Conservation (phyloP, 371 early-diverging fungal species). For the Lichtheimia ornata region DNA sequence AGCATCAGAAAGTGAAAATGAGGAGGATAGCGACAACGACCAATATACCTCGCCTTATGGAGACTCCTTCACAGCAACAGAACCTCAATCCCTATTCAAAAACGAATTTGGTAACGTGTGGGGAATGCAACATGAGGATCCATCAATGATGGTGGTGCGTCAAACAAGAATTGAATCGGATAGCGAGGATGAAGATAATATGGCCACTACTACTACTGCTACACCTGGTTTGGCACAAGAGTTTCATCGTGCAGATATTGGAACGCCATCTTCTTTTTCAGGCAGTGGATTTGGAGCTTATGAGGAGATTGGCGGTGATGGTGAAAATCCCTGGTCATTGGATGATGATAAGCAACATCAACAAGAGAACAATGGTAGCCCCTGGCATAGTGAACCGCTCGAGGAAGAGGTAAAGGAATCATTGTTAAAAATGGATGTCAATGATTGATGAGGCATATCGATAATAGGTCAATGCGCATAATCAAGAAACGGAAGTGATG, state of each 20-base stretch:
- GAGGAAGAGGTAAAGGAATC: background rate
- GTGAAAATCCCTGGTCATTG: conserved; percentile 20
- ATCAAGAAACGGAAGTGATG: background rate
- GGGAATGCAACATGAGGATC: conserved; percentile 4
- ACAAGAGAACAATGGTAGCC: background rate
- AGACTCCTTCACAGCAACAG: background rate
- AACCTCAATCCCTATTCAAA: conserved; percentile 8
- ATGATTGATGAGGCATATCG: background rate
- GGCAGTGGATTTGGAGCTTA: conserved; percentile 21
- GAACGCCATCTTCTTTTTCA: conserved; percentile 1
- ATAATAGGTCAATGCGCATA: background rate
- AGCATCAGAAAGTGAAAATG: conserved; percentile 7
- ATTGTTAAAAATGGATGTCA: background rate
- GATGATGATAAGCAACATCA: conserved; percentile 8
- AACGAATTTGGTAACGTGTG: conserved; percentile 17
- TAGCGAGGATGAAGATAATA: conserved; percentile 28
- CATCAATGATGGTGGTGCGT: conserved; percentile 3
- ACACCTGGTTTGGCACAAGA: no score
- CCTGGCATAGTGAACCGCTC: background rate
- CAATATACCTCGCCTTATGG: background rate
- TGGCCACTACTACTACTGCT: background rate
- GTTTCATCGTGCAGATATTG: background rate
- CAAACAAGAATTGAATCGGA: conserved; percentile 20
- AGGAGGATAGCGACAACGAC: background rate
- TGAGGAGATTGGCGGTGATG: conserved; percentile 25